Percentiles rank a stretch among this genome's conserved stretches.
Conservation (phyloP, 2,329 filamentous ascomycete genomes). For the Daldinia eschscholtzii region DNA sequence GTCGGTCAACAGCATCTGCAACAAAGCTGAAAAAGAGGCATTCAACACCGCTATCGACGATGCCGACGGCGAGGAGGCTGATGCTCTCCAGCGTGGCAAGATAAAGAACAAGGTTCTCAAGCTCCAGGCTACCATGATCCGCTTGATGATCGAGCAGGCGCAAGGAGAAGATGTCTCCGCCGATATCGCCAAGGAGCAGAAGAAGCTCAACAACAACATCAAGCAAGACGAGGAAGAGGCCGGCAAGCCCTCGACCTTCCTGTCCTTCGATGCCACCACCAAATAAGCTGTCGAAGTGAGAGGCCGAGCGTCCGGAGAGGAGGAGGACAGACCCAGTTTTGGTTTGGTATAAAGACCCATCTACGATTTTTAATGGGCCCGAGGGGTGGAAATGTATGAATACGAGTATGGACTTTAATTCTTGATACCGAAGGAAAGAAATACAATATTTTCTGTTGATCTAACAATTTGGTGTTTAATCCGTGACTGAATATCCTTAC, state of each 20-base stretch:
- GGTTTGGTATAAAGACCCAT: slow-evolving; percentile 4
- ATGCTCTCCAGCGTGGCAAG: slow-evolving; percentile 66
- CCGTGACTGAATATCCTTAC: not conserved
- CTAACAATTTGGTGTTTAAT: not conserved
- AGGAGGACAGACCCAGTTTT: not conserved
- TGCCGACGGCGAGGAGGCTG: slow-evolving; percentile 59
- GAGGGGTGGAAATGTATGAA: slow-evolving; percentile 15
- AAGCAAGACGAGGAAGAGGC: slow-evolving; percentile 60
- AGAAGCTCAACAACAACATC: slow-evolving; percentile 68
- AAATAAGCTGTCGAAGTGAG: slow-evolving; percentile 27
- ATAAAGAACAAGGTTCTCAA: slow-evolving; percentile 73
- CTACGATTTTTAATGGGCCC: slow-evolving; percentile 5
- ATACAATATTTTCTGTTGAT: slow-evolving; percentile 15
- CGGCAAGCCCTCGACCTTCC: slow-evolving; percentile 59
- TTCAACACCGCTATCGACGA: slow-evolving; percentile 68
- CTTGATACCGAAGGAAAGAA: slow-evolving; percentile 37
- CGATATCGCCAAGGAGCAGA: slow-evolving; percentile 61
- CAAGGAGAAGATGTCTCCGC: slow-evolving; percentile 62
- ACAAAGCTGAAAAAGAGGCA: slow-evolving; percentile 64
- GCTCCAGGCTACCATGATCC: slow-evolving; percentile 64
- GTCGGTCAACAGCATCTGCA: slow-evolving; percentile 65
- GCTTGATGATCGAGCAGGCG: slow-evolving; percentile 64
- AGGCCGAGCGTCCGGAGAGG: not conserved
- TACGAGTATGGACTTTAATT: slow-evolving; percentile 35
- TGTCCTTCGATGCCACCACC: slow-evolving; percentile 54